Conservation (phyloP, 768 basidiomycete genomes). For the Suillus weaverae region DNA sequence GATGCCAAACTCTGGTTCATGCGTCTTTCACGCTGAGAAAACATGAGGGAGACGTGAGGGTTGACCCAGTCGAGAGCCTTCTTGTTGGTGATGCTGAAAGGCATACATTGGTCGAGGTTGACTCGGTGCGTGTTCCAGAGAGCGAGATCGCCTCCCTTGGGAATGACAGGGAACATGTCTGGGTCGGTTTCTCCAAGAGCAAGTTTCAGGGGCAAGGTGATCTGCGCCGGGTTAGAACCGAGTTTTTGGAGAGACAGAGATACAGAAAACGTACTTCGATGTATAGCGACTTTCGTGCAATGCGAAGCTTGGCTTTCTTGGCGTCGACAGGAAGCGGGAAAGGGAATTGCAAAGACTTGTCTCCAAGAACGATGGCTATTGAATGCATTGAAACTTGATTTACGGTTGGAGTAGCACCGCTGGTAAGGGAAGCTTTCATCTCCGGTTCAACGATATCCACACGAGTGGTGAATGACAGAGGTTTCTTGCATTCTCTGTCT, state of each 20-base stretch:
- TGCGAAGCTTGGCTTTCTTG: slow-evolving; percentile 36
- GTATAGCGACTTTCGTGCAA: slow-evolving; percentile 57
- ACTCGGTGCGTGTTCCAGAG: slow-evolving; percentile 43
- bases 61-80: slow-evolving; percentile 31
- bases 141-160: slow-evolving; percentile 11
- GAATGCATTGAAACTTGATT: slow-evolving; percentile 8
- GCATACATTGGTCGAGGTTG: slow-evolving; percentile 37
- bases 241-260: background rate
- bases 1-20: slow-evolving; percentile 16
- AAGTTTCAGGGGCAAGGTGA: slow-evolving; percentile 18
- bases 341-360: slow-evolving; percentile 25
- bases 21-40: slow-evolving; percentile 33
- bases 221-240: slow-evolving; percentile 16
- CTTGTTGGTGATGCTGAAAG: slow-evolving; percentile 24
- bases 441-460: background rate
- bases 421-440: slow-evolving; percentile 17
- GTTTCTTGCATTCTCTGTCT: slow-evolving; percentile 16
- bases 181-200: slow-evolving; percentile 16
- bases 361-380: slow-evolving; percentile 14
- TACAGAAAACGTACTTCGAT: slow-evolving; percentile 33
- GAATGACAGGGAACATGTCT: slow-evolving; percentile 30
- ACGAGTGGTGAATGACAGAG: slow-evolving; percentile 18
- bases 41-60: slow-evolving; percentile 30
- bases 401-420: slow-evolving; percentile 21
- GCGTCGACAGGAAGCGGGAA: slow-evolving; percentile 49